A percentile compares a stretch with the other conserved stretches of the same genome.
Conservation (phyloP, 164 flowering plant genomes). For the Paratinospora sagittata region DNA sequence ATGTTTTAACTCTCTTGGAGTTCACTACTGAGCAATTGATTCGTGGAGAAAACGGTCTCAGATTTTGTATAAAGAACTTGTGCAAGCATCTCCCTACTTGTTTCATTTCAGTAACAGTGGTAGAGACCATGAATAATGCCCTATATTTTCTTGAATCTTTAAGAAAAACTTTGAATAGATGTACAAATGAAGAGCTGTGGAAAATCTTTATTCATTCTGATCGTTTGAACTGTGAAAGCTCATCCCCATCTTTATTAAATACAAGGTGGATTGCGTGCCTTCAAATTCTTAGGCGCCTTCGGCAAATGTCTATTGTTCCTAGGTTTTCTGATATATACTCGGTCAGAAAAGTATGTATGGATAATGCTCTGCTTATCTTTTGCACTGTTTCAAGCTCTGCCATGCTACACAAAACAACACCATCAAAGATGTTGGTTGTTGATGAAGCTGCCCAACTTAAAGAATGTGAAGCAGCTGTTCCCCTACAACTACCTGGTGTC, state of each 20-base stretch:
- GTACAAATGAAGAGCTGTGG: slow-evolving; percentile 1
- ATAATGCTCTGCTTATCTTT: slow-evolving; percentile 32
- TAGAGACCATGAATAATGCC: slow-evolving; percentile 21
- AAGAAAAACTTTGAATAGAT: not conserved
- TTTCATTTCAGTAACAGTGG: slow-evolving; percentile 17
- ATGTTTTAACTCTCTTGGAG: slow-evolving; percentile 26
- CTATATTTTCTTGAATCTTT: slow-evolving; percentile 18
- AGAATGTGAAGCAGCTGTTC: slow-evolving; percentile 54
- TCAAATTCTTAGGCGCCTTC: slow-evolving; percentile 17
- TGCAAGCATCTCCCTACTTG: slow-evolving; percentile 42
- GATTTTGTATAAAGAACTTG: slow-evolving; percentile 17
- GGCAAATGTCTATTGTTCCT: slow-evolving; percentile 12
- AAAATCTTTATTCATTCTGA: not conserved
- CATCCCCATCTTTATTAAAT: not conserved
- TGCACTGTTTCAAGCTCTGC: slow-evolving; percentile 44
- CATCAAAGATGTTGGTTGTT: slow-evolving; percentile 28
- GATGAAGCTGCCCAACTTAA: slow-evolving; percentile 69
- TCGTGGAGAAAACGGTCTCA: slow-evolving; percentile 6
- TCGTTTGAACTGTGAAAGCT: not conserved
- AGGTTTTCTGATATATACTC: not conserved
- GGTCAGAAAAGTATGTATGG: slow-evolving; percentile 26
- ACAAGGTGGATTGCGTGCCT: slow-evolving; percentile 11
- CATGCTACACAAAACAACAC: slow-evolving; percentile 11
- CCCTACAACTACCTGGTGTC: slow-evolving; percentile 41
- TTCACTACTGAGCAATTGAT: slow-evolving; percentile 21